Percentiles rank a stretch among this genome's conserved stretches.
phyloP scores from a whole-genome alignment of 176 grass and related monocot genomes.

The Pharus latifolius region DNA sequence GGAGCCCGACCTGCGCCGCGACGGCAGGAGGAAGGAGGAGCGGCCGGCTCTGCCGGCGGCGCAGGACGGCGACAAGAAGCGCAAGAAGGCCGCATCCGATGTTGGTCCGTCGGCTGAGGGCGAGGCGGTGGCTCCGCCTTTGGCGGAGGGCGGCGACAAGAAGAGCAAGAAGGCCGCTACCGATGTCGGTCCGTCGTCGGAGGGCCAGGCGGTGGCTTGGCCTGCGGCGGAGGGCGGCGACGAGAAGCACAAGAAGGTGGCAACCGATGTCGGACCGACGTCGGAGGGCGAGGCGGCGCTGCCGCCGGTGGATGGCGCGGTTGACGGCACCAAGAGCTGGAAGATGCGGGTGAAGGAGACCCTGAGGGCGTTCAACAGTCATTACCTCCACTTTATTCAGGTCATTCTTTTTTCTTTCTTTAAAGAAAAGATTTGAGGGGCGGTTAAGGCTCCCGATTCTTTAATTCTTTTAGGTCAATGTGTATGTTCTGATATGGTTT shows the following conservation, averaged over 20 bases:
- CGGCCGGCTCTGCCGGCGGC: slow-evolving; percentile 1
- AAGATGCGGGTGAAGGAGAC: slow-evolving; percentile 36
- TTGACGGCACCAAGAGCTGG: slow-evolving; percentile 15
- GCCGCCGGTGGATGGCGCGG: not conserved
- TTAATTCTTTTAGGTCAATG: not conserved
- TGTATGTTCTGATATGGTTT: not conserved
- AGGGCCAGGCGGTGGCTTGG: no score
- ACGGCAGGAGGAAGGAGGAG: not conserved
- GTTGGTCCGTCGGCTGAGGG: no score
- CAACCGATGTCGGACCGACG: no score
- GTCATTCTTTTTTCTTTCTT: not conserved
- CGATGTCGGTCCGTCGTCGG: no score
- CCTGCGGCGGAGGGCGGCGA: slow-evolving; percentile 2
- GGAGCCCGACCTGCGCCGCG: not conserved
- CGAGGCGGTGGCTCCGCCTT: no score
- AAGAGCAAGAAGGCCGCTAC: not conserved
- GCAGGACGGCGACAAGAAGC: slow-evolving; percentile 11
- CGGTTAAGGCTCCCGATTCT: not conserved
- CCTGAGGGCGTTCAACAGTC: slow-evolving; percentile 34
- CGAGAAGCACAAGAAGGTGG: not conserved
- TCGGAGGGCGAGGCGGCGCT: not conserved
- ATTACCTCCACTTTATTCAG: slow-evolving; percentile 63
- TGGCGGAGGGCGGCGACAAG: slow-evolving; percentile 11
- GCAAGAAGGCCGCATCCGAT: not conserved
- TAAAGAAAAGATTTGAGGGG: not conserved